phyloP scores from a whole-genome alignment of 2,329 filamentous ascomycete genomes.

The Elsinoe fawcettii region DNA sequence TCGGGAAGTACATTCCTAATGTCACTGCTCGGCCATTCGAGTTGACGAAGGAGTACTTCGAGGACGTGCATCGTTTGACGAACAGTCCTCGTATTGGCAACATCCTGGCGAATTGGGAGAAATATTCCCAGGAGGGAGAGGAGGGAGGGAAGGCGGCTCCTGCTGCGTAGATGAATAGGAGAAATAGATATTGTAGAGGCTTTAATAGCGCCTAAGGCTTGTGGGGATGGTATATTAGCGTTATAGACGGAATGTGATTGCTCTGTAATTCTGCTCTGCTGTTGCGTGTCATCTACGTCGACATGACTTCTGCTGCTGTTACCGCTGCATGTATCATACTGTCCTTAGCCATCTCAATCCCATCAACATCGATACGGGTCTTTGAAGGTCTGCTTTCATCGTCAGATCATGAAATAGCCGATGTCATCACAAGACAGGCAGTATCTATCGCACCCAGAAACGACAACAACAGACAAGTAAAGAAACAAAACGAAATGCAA shows the following conservation, averaged over 20 bases:
- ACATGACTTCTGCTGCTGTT: too few relatives aligned
- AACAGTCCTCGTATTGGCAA: constrained; percentile 70
- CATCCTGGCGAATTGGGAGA: constrained; percentile 68
- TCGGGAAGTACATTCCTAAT: constrained; percentile 99
- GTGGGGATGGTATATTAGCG: neutral
- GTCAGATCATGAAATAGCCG: too few relatives aligned
- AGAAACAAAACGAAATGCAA: too few relatives aligned
- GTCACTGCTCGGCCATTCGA: constrained; percentile 94
- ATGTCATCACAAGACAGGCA: too few relatives aligned
- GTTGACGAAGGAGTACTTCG: constrained; percentile 97
- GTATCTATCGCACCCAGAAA: too few relatives aligned
- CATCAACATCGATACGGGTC: too few relatives aligned
- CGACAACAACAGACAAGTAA: too few relatives aligned
- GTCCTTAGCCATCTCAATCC: too few relatives aligned
- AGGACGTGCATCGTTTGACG: constrained; percentile 93
- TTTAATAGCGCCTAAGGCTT: neutral
- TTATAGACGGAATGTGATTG: constrained; percentile 3
- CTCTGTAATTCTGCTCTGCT: neutral
- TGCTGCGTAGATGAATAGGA: constrained; percentile 6
- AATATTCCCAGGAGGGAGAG: constrained; percentile 38
- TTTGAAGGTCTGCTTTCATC: too few relatives aligned
- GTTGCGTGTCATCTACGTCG: neutral
- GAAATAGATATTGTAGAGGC: neutral
- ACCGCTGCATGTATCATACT: too few relatives aligned
- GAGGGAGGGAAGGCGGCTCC: constrained; percentile 14